Conservation (phyloP, 441 rosid species). For the Eutrema salsugineum region DNA sequence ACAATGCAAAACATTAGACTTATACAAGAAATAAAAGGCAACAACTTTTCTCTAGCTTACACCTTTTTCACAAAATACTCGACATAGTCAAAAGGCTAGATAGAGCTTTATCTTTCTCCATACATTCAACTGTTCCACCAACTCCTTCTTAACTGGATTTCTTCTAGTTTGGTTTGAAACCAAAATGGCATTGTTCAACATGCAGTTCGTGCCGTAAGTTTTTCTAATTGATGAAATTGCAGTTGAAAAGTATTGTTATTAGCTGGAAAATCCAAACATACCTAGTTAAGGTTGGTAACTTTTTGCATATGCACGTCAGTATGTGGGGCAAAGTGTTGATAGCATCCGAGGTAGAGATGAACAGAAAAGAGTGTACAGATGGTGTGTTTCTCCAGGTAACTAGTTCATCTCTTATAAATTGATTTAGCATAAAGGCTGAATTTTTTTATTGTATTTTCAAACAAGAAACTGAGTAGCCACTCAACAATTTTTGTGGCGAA, state of each 20-base stretch:
- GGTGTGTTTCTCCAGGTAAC: conserved; percentile 70
- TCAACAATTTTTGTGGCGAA: neutral
- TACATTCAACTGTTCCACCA: too few species aligned
- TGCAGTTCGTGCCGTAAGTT: conserved; percentile 58
- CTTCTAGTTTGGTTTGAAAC: too few species aligned
- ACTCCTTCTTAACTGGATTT: too few species aligned
- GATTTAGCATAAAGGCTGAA: neutral
- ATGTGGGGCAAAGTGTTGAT: conserved; percentile 74
- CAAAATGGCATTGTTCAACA: too few species aligned
- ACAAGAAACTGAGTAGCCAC: neutral
- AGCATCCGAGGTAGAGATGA: conserved; percentile 40
- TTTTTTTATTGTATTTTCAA: neutral
- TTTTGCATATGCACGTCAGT: conserved; percentile 43
- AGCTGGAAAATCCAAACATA: neutral
- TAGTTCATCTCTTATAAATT: conserved; percentile 10
- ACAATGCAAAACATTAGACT: too few species aligned
- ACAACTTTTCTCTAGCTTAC: too few species aligned
- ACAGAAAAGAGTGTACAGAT: conserved; percentile 46
- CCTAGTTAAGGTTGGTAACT: neutral
- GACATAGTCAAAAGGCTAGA: too few species aligned
- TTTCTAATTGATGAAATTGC: neutral
- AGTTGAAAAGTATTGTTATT: neutral
- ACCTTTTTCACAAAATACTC: too few species aligned
- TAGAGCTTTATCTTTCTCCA: too few species aligned
- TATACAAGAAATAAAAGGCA: too few species aligned